Base-by-base conservation (phyloP, 306 rosid species). In the Pyrus pyrifolia region DNA sequence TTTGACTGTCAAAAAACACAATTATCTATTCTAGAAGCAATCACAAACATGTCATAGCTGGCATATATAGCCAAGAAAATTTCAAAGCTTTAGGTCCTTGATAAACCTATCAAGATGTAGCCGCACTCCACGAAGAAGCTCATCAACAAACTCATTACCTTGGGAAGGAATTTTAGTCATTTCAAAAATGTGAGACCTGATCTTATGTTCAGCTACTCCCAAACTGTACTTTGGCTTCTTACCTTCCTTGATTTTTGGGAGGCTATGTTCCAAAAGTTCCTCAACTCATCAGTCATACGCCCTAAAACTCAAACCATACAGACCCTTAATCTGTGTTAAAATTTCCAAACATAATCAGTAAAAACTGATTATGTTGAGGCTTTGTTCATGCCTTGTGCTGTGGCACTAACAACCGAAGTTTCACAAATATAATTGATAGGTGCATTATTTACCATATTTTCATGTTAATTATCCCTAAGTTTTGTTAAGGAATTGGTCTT, bases 111-210 rank as follows among this genome's bases (percentile, higher is more conserved):
- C 87, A 57, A 90, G 90, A 86, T 95, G 97, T 15, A 78, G 73
- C 49, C 93, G 81, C 73, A 95, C 93, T 15, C 97, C 98, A 11
- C 97, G 96, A 44, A 95, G 83, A 38, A 38, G 83, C 86, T 95
- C 97, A 19, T 67, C 66, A 49, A 95, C 91, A 86, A 84, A 92
- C 76, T 88, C 96, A 40, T 91, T 93, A 59, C 97, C 80, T 82
- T 95, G 96, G 85, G 96, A 92, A 17, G 97, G 97, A 76, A 92
- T 86, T 74, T 86, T 95, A 25, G 96, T 84, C 58, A 85, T 86
- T 66, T 95, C 92, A 60, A 82, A 81, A 31, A 92, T 85, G 61
- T 92, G 91, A 0, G 98, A 92, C 51, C 97, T 93, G 62, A 89
- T 85, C 89, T 95, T 90, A 58, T 95, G 87, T 27, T 93, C 96